Conservation (phyloP, 176 grass and related monocot genomes). For the Luzula sylvatica region DNA sequence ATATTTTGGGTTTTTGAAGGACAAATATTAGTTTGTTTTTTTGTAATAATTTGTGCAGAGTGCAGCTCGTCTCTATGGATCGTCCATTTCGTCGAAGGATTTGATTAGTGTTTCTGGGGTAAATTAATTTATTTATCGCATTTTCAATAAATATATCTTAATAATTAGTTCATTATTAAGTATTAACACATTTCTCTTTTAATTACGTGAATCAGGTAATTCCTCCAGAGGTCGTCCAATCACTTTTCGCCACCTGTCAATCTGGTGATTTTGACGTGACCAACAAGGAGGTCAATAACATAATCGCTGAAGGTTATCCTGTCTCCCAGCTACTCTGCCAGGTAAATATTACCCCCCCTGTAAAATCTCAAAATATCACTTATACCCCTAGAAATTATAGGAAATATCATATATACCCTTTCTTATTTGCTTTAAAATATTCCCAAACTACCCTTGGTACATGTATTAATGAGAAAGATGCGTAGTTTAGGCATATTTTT, state of each 20-base stretch:
- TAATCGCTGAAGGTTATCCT: constrained; percentile 94
- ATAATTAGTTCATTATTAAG: background rate
- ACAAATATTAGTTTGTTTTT: too few relatives aligned
- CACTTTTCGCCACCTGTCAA: constrained; percentile 61
- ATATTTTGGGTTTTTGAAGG: too few relatives aligned
- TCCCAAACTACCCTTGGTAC: too few relatives aligned
- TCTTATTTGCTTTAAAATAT: too few relatives aligned
- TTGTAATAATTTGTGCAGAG: constrained; percentile 44
- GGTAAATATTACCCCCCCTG: too few relatives aligned
- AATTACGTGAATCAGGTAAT: constrained; percentile 54
- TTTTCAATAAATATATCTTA: background rate
- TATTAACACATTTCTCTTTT: background rate
- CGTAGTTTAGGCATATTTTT: too few relatives aligned
- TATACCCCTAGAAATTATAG: too few relatives aligned
- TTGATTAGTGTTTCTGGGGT: constrained; percentile 99
- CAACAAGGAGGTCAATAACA: constrained; percentile 85
- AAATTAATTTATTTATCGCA: constrained; percentile 18
- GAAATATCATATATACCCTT: too few relatives aligned
- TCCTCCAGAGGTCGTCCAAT: constrained; percentile 64
- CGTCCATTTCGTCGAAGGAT: constrained; percentile 71
- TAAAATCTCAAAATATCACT: too few relatives aligned
- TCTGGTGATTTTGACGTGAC: constrained; percentile 84
- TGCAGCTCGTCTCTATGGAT: constrained; percentile 89
- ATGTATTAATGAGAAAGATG: too few relatives aligned
- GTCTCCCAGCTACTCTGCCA: constrained; percentile 86